Evolutionary conservation across 2,329 filamentous ascomycete species (phyloP), one percentile per base, ranked within the genome.

Genomic region (Colletotrichum gigasporum): DNA sequence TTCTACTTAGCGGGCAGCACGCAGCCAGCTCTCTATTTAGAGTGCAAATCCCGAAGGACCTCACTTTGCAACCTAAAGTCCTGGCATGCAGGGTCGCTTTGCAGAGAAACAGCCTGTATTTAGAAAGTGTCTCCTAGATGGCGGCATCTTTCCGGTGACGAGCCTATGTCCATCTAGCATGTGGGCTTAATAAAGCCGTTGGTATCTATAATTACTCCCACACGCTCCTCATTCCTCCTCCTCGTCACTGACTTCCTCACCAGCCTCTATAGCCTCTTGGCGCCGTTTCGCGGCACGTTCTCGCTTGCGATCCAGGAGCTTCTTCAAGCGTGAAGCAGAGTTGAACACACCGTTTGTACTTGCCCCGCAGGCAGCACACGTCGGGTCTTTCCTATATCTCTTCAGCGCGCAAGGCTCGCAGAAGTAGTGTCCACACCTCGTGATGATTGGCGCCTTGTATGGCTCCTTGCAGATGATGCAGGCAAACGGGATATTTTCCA

Each of bases 361-460:
- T 1, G 90, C 84, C 1, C 93, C 92, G 75, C 96, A 98, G 4
- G 91, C 91, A 2, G 92, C 93, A 76, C 96, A 98, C 3, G 87
- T 88, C 4, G 94, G 94, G 71, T 94, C 93, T 74, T 93, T 96
- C 67, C 91, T 85, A 75, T 97, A 98, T 68, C 94, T 82, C 74
- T 92, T 89, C 70, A 98, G 81, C 24, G 96, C 96, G 76, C 96
- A 99, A 1, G 86, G 83, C 76, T 97, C 92, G 75, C 96, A 99
- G 74, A 98, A 98, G 76, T 98, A 98, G 76, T 99, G 96, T 0
- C 93, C 92, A 70, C 96, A 99, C 69, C 93, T 91, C 11, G 96
- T 98, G 22, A 95, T 82, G 11, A 98, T 87, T 0, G 96, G 95
- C 61, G 87, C 85, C 71, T 88, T 91, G 78, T 97, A 97, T 1